These are phyloP conservation scores for Ottelia alismoides DNA, from an alignment of 106 monocot genomes.

Conservation along the genomic window DNA sequence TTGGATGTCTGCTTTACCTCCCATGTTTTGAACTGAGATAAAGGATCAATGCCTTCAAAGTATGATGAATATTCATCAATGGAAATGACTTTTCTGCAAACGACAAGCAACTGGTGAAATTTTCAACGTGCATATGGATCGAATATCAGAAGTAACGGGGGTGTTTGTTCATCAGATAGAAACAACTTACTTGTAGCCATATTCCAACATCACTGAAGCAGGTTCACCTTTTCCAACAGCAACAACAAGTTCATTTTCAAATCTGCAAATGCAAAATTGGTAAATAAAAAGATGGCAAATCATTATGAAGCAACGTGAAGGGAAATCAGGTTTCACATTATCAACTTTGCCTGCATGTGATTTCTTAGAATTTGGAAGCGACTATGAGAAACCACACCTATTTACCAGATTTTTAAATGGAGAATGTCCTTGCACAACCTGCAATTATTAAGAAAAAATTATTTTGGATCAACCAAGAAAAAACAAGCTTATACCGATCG, in stretches of 20 bases:
- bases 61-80: constrained; percentile 88
- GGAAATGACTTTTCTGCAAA: constrained; percentile 83
- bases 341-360: background rate
- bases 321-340: background rate
- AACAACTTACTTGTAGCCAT: constrained; percentile 96
- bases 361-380: background rate
- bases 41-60: constrained; percentile 82
- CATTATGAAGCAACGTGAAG: background rate
- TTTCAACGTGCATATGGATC: no score
- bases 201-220: constrained; percentile 79
- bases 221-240: constrained; percentile 96
- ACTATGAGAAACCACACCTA: constrained; percentile 22
- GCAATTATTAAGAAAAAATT: constrained; percentile 7
- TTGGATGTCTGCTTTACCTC: constrained; percentile 15
- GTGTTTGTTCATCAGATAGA: no score
- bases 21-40: constrained; percentile 64
- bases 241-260: constrained; percentile 67
- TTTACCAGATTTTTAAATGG: constrained; percentile 63
- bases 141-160: no score
- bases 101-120: no score
- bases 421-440: constrained; percentile 91
- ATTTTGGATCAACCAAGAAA: background rate
- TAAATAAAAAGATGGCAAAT: background rate
- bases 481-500: no score
- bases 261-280: constrained; percentile 25